Evolutionary conservation across 495 filamentous ascomycete genomes (phyloP).

Genomic region (Cercophora samala): DNA sequence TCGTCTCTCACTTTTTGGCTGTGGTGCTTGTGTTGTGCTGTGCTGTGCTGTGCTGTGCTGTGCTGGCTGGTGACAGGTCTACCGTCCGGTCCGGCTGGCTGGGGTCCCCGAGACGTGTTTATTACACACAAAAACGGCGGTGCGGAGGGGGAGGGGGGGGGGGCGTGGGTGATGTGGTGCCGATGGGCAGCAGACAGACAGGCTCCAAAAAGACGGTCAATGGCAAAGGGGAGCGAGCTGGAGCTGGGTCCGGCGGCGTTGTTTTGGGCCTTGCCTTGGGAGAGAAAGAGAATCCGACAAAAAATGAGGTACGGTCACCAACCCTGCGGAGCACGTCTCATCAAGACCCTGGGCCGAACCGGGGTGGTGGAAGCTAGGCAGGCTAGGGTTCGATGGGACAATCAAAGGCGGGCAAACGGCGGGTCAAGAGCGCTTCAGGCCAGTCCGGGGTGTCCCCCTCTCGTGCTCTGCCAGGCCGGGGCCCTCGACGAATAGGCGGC

Average conservation of each 20-base stretch:
- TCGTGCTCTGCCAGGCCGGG: slow-evolving; percentile 12
- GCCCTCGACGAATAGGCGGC: slow-evolving; percentile 14
- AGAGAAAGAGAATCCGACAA: slow-evolving; percentile 12
- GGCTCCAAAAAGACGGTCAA: slow-evolving; percentile 24
- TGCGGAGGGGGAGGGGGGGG: slow-evolving; percentile 3
- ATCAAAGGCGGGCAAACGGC: slow-evolving; percentile 30
- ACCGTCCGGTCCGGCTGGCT: neutral
- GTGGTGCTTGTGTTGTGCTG: neutral
- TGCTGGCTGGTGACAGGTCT: neutral
- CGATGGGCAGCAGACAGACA: neutral
- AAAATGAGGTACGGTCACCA: slow-evolving; percentile 27
- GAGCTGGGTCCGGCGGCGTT: slow-evolving; percentile 24
- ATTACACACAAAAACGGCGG: slow-evolving; percentile 4
- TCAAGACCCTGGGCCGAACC: slow-evolving; percentile 23
- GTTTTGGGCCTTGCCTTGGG: slow-evolving; percentile 16
- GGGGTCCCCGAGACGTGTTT: slow-evolving; percentile 14
- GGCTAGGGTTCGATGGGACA: slow-evolving; percentile 20
- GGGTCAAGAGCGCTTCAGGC: slow-evolving; percentile 20
- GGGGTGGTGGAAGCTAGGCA: slow-evolving; percentile 28
- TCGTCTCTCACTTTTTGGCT: slow-evolving; percentile 1
- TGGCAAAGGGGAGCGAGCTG: slow-evolving; percentile 8
- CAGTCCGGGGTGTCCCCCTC: slow-evolving; percentile 21
- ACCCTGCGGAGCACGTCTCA: slow-evolving; percentile 28
- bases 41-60: no score
- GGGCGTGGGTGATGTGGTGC: slow-evolving; percentile 7